A percentile compares a stretch with the other conserved stretches of the same genome.
These are phyloP conservation scores for Eutypa lata DNA, from an alignment of 2,329 filamentous ascomycete genomes.

Conservation along the genomic window DNA sequence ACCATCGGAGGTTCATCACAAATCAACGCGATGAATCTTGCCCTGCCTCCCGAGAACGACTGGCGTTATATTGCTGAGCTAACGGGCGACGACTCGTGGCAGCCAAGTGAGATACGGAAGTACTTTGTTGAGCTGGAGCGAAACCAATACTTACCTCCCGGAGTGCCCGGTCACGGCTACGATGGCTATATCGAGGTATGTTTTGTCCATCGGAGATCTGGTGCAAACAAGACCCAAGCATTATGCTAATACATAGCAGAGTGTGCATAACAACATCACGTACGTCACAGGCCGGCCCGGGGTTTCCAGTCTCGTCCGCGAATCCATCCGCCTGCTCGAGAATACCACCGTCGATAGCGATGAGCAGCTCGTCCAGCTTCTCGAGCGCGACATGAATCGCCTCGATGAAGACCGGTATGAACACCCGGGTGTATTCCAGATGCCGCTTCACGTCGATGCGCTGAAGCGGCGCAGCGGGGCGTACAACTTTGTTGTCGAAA, in stretches of 20 bases:
- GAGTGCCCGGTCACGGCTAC: constrained; percentile 43
- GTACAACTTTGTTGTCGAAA: too few species aligned
- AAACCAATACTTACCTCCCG: constrained; percentile 38
- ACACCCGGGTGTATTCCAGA: not conserved
- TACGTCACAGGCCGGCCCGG: constrained; percentile 26
- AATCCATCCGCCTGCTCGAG: not conserved
- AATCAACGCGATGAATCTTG: constrained; percentile 35
- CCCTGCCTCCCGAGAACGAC: constrained; percentile 47
- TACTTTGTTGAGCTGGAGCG: constrained; percentile 47
- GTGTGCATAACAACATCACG: constrained; percentile 14
- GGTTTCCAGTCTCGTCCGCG: constrained; percentile 16
- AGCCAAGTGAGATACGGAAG: constrained; percentile 44
- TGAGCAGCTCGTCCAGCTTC: constrained; percentile 27
- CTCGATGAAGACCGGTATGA: not conserved
- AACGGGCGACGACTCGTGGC: constrained; percentile 50
- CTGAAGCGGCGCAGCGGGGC: not conserved
- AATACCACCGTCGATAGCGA: constrained; percentile 11
- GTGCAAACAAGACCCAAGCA: too few species aligned
- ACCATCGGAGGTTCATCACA: not conserved
- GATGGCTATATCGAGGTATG: constrained; percentile 42
- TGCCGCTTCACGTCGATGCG: not conserved
- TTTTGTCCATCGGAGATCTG: not conserved
- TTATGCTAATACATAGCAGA: too few species aligned
- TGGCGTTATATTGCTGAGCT: constrained; percentile 45
- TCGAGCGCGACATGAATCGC: not conserved